Base-by-base conservation (phyloP, 1,284 basidiomycete genomes). In the Leccinum solheimii region DNA sequence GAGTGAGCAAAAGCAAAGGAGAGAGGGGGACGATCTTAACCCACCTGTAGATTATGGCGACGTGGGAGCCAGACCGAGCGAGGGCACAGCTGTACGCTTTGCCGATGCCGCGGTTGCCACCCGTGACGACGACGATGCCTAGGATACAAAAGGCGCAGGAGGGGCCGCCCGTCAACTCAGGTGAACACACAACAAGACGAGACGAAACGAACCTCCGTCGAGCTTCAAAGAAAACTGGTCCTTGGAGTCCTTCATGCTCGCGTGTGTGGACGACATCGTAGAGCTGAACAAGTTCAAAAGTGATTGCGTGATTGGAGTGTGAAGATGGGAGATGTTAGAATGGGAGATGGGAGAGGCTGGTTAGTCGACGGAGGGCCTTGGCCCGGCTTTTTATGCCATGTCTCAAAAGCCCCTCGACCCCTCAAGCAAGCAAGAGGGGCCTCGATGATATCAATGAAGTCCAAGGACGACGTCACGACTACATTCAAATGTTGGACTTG, bases 101-200 rank as follows among this genome's bases (percentile, higher is more conserved):
- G 3, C 83, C 83, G 56, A 84, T 82, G 48, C 82, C 82, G 23
- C 75, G 71, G 56, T 75, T 77, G 3, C 81, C 82, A 6, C 79
- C 81, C 0, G 79, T 80, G 30, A 78, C 72, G 3, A 79, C 67
- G 50, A 72, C 62, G 32, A 70, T 72, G 0, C 66, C 70, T 69
- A 11, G 6, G 6, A 16, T 21, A 50, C 34, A n/a, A 11, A 2
- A 3, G 27, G 26, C 9, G 13, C 11, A 3, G 5, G 19, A 11
- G 5, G 14, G 3, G 14, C 23, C 3, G 49, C 2, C 10, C 3
- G 11, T 55, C 14, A 60, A 14, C 16, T 23, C 11, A n/a, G 1
- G 23, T 3, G 26, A 4, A 5, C 43, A 13, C 10, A 11, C 10
- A 6, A 6, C 19, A 5, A 50, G 14, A 1, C 2, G 9, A 9